Evolutionary conservation across 2,329 filamentous ascomycete genomes (phyloP).

Genomic region (Neopestalotiopsis sp.): DNA sequence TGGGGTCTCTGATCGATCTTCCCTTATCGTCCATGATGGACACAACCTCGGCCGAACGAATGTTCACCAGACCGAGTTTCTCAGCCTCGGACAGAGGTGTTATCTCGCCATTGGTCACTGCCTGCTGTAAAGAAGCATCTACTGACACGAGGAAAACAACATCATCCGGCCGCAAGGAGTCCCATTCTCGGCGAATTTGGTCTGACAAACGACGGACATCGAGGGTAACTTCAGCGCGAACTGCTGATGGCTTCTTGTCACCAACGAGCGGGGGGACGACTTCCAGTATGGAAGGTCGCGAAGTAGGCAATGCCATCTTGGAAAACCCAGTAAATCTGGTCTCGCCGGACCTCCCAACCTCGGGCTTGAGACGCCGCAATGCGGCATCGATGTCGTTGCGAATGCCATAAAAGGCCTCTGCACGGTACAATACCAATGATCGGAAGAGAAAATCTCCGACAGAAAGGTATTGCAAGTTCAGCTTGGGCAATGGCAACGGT

Average conservation of each 20-base stretch:
- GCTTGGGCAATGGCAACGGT: conserved; percentile 88
- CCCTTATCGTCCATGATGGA: conserved; percentile 88
- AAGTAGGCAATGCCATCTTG: conserved; percentile 88
- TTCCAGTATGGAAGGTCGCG: conserved; percentile 85
- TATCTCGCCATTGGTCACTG: conserved; percentile 59
- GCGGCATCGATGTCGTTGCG: conserved; percentile 87
- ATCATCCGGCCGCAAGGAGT: conserved; percentile 83
- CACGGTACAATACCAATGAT: conserved; percentile 85
- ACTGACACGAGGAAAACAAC: conserved; percentile 87
- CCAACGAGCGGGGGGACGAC: conserved; percentile 84
- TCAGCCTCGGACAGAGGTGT: conserved; percentile 56
- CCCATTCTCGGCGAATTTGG: conserved; percentile 84
- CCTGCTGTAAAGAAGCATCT: conserved; percentile 61
- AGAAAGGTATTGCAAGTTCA: conserved; percentile 94
- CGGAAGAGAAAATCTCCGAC: conserved; percentile 97
- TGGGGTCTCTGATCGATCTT: conserved; percentile 69
- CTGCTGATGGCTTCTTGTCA: conserved; percentile 79
- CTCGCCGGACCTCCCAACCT: conserved; percentile 66
- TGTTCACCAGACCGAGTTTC: conserved; percentile 69
- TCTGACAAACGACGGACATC: conserved; percentile 83
- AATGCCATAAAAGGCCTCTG: conserved; percentile 92
- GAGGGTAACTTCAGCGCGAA: conserved; percentile 84
- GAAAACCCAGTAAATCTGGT: conserved; percentile 83
- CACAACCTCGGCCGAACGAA: conserved; percentile 85
- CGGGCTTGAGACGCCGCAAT: conserved; percentile 79